Evolutionary conservation across 169 alveolate species (phyloP).

Genomic region (Cytauxzoon felis): DNA sequence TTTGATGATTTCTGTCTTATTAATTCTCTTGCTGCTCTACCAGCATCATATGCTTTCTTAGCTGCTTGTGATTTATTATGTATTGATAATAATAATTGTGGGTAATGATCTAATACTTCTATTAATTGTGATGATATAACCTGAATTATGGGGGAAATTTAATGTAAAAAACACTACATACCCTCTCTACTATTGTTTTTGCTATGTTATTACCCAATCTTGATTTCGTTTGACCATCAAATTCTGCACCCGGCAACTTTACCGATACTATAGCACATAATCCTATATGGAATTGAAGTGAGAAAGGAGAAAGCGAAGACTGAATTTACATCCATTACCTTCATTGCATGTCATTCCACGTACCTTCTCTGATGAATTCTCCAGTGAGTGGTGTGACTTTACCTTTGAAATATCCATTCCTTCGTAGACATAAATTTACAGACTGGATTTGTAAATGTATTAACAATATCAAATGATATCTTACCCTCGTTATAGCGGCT

Average conservation of each 20-base stretch:
- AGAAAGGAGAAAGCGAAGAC: not conserved
- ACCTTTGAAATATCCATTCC: slow-evolving; percentile 49
- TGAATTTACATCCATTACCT: slow-evolving; percentile 40
- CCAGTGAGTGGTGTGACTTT: slow-evolving; percentile 61
- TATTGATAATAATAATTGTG: slow-evolving; percentile 62
- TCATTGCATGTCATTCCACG: slow-evolving; percentile 20
- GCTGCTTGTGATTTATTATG: slow-evolving; percentile 73
- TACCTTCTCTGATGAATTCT: slow-evolving; percentile 70
- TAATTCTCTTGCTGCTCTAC: slow-evolving; percentile 74
- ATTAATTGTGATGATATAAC: slow-evolving; percentile 64
- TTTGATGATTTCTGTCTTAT: slow-evolving; percentile 68
- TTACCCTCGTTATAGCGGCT: slow-evolving; percentile 67
- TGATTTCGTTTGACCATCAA: slow-evolving; percentile 83
- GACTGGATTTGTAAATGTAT: slow-evolving; percentile 33
- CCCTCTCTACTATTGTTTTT: slow-evolving; percentile 65
- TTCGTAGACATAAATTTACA: slow-evolving; percentile 57
- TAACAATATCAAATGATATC: slow-evolving; percentile 12
- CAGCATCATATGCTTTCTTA: slow-evolving; percentile 73
- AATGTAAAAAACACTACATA: not conserved
- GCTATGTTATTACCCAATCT: slow-evolving; percentile 73
- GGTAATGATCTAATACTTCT: slow-evolving; percentile 71
- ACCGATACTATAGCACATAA: slow-evolving; percentile 76
- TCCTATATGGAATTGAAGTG: slow-evolving; percentile 24
- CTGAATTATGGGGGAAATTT: not conserved
- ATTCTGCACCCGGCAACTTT: slow-evolving; percentile 74